phyloP scores from a whole-genome alignment of 495 filamentous ascomycete genomes.

The Durotheca rogersii region DNA sequence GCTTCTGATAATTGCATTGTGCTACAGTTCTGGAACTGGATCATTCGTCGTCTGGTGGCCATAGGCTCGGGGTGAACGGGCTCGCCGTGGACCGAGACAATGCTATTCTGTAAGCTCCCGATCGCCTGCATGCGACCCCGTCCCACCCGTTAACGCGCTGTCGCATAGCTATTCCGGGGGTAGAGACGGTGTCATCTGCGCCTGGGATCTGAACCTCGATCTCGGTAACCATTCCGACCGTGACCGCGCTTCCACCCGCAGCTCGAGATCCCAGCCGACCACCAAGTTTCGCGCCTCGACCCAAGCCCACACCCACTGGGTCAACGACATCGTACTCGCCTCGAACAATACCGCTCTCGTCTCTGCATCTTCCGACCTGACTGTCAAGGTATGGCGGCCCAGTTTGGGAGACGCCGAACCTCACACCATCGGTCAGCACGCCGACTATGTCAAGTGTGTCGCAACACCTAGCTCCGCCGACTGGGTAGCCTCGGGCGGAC shows the following conservation, averaged over 20 bases:
- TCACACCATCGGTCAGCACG: conserved; percentile 85
- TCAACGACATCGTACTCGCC: conserved; percentile 91
- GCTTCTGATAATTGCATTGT: conserved; percentile 19
- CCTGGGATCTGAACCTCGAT: conserved; percentile 81
- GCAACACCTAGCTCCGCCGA: conserved; percentile 72
- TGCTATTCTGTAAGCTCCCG: conserved; percentile 74
- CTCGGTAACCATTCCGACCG: conserved; percentile 43
- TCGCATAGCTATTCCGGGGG: conserved; percentile 84
- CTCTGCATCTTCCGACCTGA: conserved; percentile 92
- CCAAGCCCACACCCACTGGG: conserved; percentile 98
- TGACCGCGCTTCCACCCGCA: conserved; percentile 25
- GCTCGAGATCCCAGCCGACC: conserved; percentile 41
- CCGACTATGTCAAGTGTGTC: conserved; percentile 93
- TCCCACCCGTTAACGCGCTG: conserved; percentile 21
- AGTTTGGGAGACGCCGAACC: conserved; percentile 68
- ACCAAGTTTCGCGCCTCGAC: conserved; percentile 85
- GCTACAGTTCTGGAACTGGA: conserved; percentile 84
- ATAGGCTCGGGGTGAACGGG: conserved; percentile 92
- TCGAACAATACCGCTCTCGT: conserved; percentile 81
- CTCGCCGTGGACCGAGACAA: conserved; percentile 81
- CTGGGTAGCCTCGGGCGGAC: conserved; percentile 95
- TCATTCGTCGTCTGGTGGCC: conserved; percentile 79
- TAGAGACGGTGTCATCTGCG: conserved; percentile 92
- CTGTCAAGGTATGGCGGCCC: conserved; percentile 94
- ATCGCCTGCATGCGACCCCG: conserved; percentile 25